These are phyloP conservation scores for Penicillium sp. DNA, from an alignment of 2,329 filamentous ascomycete species.

Conservation along the genomic window DNA sequence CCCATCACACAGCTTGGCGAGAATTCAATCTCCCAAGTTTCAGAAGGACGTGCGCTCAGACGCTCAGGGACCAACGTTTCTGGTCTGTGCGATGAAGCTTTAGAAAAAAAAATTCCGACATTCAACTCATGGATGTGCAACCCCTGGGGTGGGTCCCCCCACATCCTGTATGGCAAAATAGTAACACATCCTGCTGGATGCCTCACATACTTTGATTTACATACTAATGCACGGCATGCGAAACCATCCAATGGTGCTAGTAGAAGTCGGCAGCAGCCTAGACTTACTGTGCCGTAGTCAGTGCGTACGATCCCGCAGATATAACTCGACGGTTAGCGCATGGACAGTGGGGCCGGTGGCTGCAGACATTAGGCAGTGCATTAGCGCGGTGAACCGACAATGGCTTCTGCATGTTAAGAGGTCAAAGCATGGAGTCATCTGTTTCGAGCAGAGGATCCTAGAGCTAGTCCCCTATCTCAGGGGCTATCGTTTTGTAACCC, in stretches of 20 bases:
- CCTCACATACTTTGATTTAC: conserved; percentile 4
- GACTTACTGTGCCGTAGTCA: conserved; percentile 21
- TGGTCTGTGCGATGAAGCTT: conserved; percentile 10
- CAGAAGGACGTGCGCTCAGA: conserved; percentile 7
- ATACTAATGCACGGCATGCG: conserved; percentile 24
- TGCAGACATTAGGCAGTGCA: conserved; percentile 17
- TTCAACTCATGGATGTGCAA: not conserved
- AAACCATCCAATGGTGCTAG: conserved; percentile 4
- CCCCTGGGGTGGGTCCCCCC: not conserved
- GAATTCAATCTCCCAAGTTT: not conserved
- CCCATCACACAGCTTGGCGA: conserved; percentile 2
- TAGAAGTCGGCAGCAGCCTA: conserved; percentile 12
- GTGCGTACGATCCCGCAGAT: conserved; percentile 19
- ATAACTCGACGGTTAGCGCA: conserved; percentile 16
- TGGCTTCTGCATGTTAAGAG: conserved; percentile 16
- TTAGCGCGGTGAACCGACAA: conserved; percentile 27
- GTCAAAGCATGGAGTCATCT: conserved; percentile 18
- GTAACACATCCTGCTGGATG: not conserved
- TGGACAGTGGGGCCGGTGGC: conserved; percentile 15
- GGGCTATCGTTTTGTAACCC: conserved; percentile 3
- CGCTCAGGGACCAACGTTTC: conserved; percentile 10
- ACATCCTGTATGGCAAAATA: not conserved
- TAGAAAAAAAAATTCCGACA: not conserved
- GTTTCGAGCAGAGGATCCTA: conserved; percentile 8
- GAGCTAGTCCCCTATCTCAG: conserved; percentile 11